These are phyloP conservation scores for Aspergillus amoenus DNA, from an alignment of 2,329 filamentous ascomycete genomes.

Conservation along the genomic window DNA sequence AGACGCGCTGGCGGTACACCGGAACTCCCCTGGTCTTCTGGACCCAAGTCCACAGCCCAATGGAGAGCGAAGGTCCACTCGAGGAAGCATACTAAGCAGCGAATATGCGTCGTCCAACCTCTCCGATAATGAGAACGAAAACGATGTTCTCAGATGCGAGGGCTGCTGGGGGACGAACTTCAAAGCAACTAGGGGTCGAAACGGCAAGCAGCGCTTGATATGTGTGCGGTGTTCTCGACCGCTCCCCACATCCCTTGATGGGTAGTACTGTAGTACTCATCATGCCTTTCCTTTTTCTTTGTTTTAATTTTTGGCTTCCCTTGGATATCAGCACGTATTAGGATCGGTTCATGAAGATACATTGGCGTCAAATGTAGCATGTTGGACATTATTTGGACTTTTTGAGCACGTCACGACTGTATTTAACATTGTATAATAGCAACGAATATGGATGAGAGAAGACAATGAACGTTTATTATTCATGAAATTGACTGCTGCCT, in stretches of 20 bases:
- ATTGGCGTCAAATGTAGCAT: constrained; percentile 1
- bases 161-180: constrained; percentile 64
- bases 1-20: constrained; percentile 36
- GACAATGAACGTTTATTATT: neutral
- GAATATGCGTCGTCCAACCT: constrained; percentile 47
- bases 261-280: neutral
- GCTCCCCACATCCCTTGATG: constrained; percentile 11
- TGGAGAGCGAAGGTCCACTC: constrained; percentile 41
- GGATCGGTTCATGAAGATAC: neutral
- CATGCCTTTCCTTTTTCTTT: neutral
- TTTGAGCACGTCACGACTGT: neutral
- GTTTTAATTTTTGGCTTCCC: neutral
- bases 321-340: neutral
- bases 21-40: constrained; percentile 5
- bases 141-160: constrained; percentile 55
- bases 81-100: constrained; percentile 59
- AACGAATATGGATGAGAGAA: constrained; percentile 1
- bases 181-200: constrained; percentile 56
- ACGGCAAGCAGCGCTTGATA: constrained; percentile 56
- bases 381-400: neutral
- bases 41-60: neutral
- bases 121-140: constrained; percentile 47
- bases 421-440: constrained; percentile 3
- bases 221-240: constrained; percentile 55
- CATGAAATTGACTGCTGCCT: constrained; percentile 1